These are phyloP conservation scores for Ascosphaera apis DNA, from an alignment of 2,329 filamentous ascomycete genomes.

Conservation along the genomic window DNA sequence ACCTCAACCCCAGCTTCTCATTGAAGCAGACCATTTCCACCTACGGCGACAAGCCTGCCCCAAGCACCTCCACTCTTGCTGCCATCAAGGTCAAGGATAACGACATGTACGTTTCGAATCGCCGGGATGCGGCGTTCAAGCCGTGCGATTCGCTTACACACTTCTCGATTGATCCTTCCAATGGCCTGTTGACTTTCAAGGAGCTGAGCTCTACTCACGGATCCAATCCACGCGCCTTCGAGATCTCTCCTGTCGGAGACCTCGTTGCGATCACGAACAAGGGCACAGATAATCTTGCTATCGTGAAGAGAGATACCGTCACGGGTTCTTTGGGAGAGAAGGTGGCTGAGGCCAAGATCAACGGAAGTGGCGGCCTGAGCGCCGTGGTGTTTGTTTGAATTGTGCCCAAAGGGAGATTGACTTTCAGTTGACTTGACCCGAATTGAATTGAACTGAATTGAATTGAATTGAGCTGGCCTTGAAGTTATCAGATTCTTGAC, in stretches of 20 bases:
- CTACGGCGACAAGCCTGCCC: slow-evolving; percentile 22
- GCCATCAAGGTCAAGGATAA: slow-evolving; percentile 30
- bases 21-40: slow-evolving; percentile 25
- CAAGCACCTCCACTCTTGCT: slow-evolving; percentile 27
- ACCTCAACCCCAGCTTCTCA: slow-evolving; percentile 24
- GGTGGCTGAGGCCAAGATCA: slow-evolving; percentile 20
- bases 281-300: slow-evolving; percentile 30
- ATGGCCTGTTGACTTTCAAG: slow-evolving; percentile 31
- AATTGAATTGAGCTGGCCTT: no score
- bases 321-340: slow-evolving; percentile 31
- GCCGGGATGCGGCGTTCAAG: slow-evolving; percentile 34
- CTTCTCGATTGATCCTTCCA: slow-evolving; percentile 30
- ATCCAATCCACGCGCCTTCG: slow-evolving; percentile 37
- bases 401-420: no score
- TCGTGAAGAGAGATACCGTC: slow-evolving; percentile 33
- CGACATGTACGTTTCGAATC: slow-evolving; percentile 45
- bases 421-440: no score
- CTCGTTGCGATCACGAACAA: slow-evolving; percentile 40
- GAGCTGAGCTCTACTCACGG: slow-evolving; percentile 39
- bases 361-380: slow-evolving; percentile 23
- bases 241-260: slow-evolving; percentile 35
- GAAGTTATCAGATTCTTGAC: no score
- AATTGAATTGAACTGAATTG: no score
- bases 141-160: slow-evolving; percentile 39
- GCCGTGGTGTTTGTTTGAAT: slow-evolving; percentile 28